Conservation (phyloP, 164 flowering plant genomes). For the Malania oleifera region DNA sequence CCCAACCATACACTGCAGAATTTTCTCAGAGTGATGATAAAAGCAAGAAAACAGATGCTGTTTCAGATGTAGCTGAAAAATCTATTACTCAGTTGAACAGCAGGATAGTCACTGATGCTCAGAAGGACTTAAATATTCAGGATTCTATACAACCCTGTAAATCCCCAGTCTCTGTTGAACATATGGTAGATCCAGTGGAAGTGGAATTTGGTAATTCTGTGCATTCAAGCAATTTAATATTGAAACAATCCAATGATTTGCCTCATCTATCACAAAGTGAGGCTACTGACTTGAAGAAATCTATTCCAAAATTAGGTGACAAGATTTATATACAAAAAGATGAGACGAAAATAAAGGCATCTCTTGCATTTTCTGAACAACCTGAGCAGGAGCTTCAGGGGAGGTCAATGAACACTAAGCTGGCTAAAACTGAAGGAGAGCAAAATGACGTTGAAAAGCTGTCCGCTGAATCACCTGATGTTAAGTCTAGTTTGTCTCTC, state of each 20-base stretch:
- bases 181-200: constrained; percentile 33
- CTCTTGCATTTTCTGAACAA: constrained; percentile 9
- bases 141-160: constrained; percentile 16
- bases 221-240: constrained; percentile 7
- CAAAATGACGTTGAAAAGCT: constrained; percentile 13
- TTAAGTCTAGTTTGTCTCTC: not conserved
- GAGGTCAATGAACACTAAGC: constrained; percentile 11
- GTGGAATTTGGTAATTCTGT: constrained; percentile 17
- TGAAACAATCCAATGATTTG: constrained; percentile 18
- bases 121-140: constrained; percentile 16
- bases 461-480: constrained; percentile 1
- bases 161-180: constrained; percentile 32
- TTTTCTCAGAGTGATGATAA: constrained; percentile 12
- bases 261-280: constrained; percentile 8
- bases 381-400: constrained; percentile 12
- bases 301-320: not conserved
- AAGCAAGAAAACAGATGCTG: constrained; percentile 6
- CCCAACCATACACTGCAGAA: constrained; percentile 15
- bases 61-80: constrained; percentile 10
- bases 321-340: constrained; percentile 4
- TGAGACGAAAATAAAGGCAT: constrained; percentile 3
- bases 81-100: not conserved
- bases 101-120: constrained; percentile 10
- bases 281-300: constrained; percentile 12
- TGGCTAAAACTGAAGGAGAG: constrained; percentile 1